Percentiles rank a stretch among this genome's conserved stretches.
phyloP scores from a whole-genome alignment of 2,329 filamentous ascomycete species.

The Sphaerulina populicola region DNA sequence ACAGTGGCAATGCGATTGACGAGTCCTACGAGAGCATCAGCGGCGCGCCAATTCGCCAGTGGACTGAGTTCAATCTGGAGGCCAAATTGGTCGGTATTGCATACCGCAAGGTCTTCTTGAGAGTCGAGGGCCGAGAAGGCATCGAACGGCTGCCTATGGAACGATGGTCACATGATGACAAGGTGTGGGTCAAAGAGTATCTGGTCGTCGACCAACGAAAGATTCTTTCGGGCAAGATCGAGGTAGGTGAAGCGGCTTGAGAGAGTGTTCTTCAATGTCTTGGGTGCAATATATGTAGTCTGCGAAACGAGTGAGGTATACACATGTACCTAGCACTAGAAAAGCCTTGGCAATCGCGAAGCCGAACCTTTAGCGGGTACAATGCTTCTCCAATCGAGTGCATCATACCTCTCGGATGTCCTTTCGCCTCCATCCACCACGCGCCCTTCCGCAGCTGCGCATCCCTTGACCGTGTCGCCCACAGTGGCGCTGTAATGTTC shows the following conservation, averaged over 20 bases:
- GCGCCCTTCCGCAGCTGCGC: constrained; percentile 9
- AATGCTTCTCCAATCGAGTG: no score
- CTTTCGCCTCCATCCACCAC: not conserved
- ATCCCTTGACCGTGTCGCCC: constrained; percentile 12
- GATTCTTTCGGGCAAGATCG: not conserved
- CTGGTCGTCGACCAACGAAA: not conserved
- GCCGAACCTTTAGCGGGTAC: no score
- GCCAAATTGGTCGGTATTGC: constrained; percentile 3
- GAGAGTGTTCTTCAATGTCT: not conserved
- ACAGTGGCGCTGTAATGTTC: constrained; percentile 30
- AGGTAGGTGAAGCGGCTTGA: not conserved
- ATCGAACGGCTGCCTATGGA: not conserved
- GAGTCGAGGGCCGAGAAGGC: not conserved
- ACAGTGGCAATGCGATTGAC: not conserved
- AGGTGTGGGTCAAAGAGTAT: not conserved
- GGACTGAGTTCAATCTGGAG: not conserved
- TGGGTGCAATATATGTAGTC: not conserved
- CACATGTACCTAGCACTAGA: no score
- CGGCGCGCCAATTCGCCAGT: constrained; percentile 1
- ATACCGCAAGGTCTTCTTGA: not conserved
- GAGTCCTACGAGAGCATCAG: not conserved
- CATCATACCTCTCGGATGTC: not conserved
- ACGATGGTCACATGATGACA: not conserved
- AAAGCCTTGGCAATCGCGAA: no score
- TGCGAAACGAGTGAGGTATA: no score